Conservation (phyloP, 2,329 filamentous ascomycete species). For the Colletotrichum somersetense region DNA sequence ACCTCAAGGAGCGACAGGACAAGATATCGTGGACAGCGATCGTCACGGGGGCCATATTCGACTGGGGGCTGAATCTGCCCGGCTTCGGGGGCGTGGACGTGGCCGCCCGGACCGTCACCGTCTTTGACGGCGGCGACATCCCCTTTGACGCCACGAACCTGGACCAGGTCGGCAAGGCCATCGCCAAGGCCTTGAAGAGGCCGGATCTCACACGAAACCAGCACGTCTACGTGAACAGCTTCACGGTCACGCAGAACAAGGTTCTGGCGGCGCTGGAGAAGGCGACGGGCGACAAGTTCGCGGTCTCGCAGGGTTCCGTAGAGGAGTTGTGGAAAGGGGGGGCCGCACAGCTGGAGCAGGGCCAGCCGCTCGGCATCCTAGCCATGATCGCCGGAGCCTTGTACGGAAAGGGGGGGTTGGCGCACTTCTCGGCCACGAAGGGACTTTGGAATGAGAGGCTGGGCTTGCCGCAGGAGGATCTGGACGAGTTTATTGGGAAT, state of each 20-base stretch:
- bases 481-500: not conserved
- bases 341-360: not conserved
- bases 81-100: slow-evolving; percentile 21
- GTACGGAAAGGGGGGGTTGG: slow-evolving; percentile 5
- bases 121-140: slow-evolving; percentile 20
- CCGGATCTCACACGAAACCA: not conserved
- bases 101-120: slow-evolving; percentile 12
- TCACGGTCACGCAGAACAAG: slow-evolving; percentile 69
- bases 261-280: slow-evolving; percentile 66
- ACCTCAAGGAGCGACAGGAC: slow-evolving; percentile 3
- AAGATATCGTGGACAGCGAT: slow-evolving; percentile 10
- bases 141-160: slow-evolving; percentile 12
- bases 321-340: slow-evolving; percentile 2
- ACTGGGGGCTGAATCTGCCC: slow-evolving; percentile 8
- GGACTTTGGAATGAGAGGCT: slow-evolving; percentile 11
- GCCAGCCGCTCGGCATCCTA: slow-evolving; percentile 3
- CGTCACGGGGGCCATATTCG: slow-evolving; percentile 9
- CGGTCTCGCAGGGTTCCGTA: slow-evolving; percentile 51
- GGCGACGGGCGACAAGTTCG: slow-evolving; percentile 63
- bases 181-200: not conserved
- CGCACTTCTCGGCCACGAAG: not conserved
- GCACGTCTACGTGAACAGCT: slow-evolving; percentile 44
- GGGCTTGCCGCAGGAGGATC: slow-evolving; percentile 1
- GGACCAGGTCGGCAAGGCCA: slow-evolving; percentile 9
- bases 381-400: slow-evolving; percentile 14